Evolutionary conservation across 2,329 filamentous ascomycete genomes (phyloP), one percentile per base, ranked within the genome.

Genomic region (Fusarium graminum): DNA sequence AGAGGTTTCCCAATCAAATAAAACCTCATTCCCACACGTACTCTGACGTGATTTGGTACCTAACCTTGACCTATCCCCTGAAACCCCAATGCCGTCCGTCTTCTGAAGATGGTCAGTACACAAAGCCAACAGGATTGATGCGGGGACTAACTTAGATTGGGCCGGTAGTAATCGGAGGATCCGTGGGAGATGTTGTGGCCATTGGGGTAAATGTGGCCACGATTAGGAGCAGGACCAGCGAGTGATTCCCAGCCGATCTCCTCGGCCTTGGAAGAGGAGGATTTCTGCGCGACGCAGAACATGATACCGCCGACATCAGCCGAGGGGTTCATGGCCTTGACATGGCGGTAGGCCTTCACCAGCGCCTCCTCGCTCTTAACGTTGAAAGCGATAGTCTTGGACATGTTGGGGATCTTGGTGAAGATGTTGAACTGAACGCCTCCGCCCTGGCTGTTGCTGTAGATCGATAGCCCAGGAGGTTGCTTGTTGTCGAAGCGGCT

Each of bases 291-390:
- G 2, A 58, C 30, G 1, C 56, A 52, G 25, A 66, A 66, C 55
- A 66, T 50, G 22, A 66, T 19, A 1, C 56, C 62, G 2, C 62
- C 63, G 6, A 65, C 52, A 5, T 30, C 11, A 0, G 43, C 50
- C 3, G 40, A 44, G 0, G 56, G 51, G 14, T 66, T 66, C 63
- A 66, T 62, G 11, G 62, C 32, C 25, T 56, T 62, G 3, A 66
- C 62, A 1, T 45, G 41, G 1, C 45, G 57, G 11, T 66, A 66
- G 3, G 42, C 62, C 22, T 61, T 25, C 3, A 62, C 10, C 0
- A 62, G 46, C 1, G 62, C 52, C 5, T 66, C 56, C 10, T 66
- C 56, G 7, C 49, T 51, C 2, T 66, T 26, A 0, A 66, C 51
- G 6, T 55, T 54, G 12, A 65, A 57, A 2, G 62, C 44, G 13